Evolutionary conservation across 2,329 filamentous ascomycete species (phyloP), one percentile per base, ranked within the genome.

Genomic region (Emericellopsis cladophorae): DNA sequence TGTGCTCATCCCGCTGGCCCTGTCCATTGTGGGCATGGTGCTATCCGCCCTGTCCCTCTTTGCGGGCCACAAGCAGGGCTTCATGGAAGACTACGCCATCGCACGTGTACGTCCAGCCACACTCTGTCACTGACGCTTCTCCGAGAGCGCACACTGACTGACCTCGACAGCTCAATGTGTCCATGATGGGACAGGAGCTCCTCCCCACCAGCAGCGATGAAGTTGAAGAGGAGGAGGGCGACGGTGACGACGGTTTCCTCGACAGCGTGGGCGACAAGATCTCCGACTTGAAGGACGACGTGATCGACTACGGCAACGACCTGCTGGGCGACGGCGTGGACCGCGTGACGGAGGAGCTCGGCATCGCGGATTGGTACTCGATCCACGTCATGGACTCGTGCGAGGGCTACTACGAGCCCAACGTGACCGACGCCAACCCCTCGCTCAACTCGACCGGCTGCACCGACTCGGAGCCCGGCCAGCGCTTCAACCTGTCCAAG

Each of bases 361-460:
- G 68, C 21, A 62, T 72, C 42, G 60, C 62, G 1, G 57, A 72
- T 44, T 72, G 68, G 68, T 72, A 72, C 48, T 70, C 67, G 14
- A 45, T 72, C 24, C 68, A 72, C 46, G 47, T 72, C 48, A 65
- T 68, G 64, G 58, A 60, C 32, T 52, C 58, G 4, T 72, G 68
- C 51, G 55, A 69, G 49, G 68, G 68, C 37, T 47, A 59, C 47
- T 72, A 61, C 46, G 56, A 58, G 33, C 65, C 66, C 24, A 67
- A 69, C 40, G 57, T 59, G 2, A 67, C 65, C 4, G 54, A 42
- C 8, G 47, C 53, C 4, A 50, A 50, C 22, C 53, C 60, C 12
- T 58, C 57, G 44, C 59, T 62, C 44, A 68, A 68, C 44, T 54
- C 63, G 15, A 66, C 65, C 21, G 61, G 64, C 51, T 72, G 68